phyloP scores from a whole-genome alignment of 75 land plant genomes.

The Cupressus sempervirens region DNA sequence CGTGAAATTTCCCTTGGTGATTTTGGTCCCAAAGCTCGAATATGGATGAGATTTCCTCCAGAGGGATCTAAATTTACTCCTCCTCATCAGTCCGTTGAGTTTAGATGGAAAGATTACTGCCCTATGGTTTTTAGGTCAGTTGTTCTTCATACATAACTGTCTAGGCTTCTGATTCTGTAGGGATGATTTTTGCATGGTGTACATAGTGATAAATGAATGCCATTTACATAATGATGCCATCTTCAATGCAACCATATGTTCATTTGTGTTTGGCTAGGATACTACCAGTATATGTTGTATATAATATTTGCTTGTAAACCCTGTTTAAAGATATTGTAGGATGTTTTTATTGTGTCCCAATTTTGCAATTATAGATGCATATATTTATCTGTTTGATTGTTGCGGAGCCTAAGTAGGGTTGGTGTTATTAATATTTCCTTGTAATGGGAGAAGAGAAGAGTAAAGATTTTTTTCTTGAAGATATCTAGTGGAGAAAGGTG shows the following conservation, averaged over 20 bases:
- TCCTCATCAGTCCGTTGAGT: constrained; percentile 60
- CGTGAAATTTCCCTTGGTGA: constrained; percentile 44
- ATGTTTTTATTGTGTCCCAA: not conserved
- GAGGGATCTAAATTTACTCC: constrained; percentile 59
- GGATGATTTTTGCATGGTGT: not conserved
- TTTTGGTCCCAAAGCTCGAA: constrained; percentile 51
- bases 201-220: not conserved
- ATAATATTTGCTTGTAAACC: not conserved
- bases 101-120: constrained; percentile 74
- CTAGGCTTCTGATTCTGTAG: not conserved
- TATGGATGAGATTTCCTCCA: constrained; percentile 50
- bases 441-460: not conserved
- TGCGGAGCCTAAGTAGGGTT: not conserved
- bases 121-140: constrained; percentile 68
- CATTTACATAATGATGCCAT: not conserved
- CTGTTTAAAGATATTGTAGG: not conserved
- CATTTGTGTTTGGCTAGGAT: not conserved
- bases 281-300: not conserved
- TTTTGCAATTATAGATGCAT: not conserved
- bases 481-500: not conserved
- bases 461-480: not conserved
- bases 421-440: not conserved
- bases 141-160: not conserved
- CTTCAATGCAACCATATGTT: not conserved
- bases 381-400: not conserved